Evolutionary conservation across 2,329 filamentous ascomycete species (phyloP), one percentile per base, ranked within the genome.

Genomic region (Fusarium sp.): DNA sequence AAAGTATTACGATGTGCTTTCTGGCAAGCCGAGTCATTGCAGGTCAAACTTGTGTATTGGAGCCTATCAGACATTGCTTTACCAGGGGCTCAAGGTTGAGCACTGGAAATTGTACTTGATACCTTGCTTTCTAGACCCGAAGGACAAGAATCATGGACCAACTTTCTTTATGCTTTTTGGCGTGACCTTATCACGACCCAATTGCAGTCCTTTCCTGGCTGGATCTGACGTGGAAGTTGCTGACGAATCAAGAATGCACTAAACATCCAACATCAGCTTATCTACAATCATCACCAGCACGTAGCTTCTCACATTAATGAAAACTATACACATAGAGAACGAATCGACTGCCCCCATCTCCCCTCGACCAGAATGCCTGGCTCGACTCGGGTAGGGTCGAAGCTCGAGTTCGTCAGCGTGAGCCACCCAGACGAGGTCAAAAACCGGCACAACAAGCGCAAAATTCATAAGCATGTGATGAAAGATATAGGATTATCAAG

Each of bases 391-490:
- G 6, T 15, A 44, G 32, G 38, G 42, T 12, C 23, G 9, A 47
- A n/a, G 19, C 19, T 63, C 16, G 42, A 60, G 53, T 63, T 63
- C 19, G 53, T 63, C 42, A 60, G 33, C 11, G 35, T 63, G 30
- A 47, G 35, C 23, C 53, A 63, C 53, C 60, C 60, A 33, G 42
- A 63, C n/a, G 60, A 63, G 28, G 25, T 60, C 6, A 63, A 60
- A 30, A 47, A 28, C 12, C 28, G 15, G 25, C n/a, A 37, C 28
- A 63, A 60, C 28, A 60, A 60, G n/a, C 53, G 35, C 28, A 60
- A 60, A 30, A 35, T 63, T 15, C 60, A 58, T 18, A 42, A 63
- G 23, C 60, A 63, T 63, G 60, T 63, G 28, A 63, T 63, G 53
- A 63, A 30, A 35, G 42, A 47, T 16, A 49, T 60, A 47, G 53